Conservation (phyloP, 1,139 yeast genomes). For the Blastobotrys niveus region DNA sequence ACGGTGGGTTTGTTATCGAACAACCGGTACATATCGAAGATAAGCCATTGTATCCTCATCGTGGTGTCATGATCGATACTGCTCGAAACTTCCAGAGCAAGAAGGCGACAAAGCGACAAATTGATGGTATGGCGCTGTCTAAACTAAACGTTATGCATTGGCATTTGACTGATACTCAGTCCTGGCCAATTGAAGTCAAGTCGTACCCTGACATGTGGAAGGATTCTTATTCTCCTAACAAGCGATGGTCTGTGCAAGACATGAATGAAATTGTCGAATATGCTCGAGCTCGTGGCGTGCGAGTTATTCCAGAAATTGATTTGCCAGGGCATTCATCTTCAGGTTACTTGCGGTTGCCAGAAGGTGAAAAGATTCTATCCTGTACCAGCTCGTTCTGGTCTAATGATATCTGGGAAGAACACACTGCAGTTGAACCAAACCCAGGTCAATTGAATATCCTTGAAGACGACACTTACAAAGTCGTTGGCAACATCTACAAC, state of each 20-base stretch:
- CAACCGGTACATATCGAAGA: slow-evolving; percentile 38
- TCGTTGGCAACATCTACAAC: slow-evolving; percentile 37
- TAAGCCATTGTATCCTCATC: slow-evolving; percentile 40
- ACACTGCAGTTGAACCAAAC: slow-evolving; percentile 45
- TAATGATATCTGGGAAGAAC: slow-evolving; percentile 28
- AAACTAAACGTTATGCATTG: slow-evolving; percentile 45
- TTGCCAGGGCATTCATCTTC: slow-evolving; percentile 47
- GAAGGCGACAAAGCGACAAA: slow-evolving; percentile 36
- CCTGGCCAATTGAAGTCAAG: slow-evolving; percentile 43
- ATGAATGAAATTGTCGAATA: slow-evolving; percentile 35
- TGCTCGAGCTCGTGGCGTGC: slow-evolving; percentile 40
- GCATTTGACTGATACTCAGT: slow-evolving; percentile 44
- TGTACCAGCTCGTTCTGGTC: slow-evolving; percentile 36
- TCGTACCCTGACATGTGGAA: slow-evolving; percentile 40
- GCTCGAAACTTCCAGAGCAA: slow-evolving; percentile 40
- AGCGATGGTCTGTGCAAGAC: slow-evolving; percentile 36
- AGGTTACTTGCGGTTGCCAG: slow-evolving; percentile 41
- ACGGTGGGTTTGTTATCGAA: slow-evolving; percentile 34
- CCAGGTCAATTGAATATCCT: slow-evolving; percentile 41
- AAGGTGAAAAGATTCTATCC: slow-evolving; percentile 35
- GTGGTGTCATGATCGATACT: slow-evolving; percentile 45
- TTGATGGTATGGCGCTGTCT: slow-evolving; percentile 42
- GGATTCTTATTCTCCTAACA: slow-evolving; percentile 41
- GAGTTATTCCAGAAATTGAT: slow-evolving; percentile 47
- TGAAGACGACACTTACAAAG: slow-evolving; percentile 37